Evolutionary conservation across 192 early-diverging fungal species (phyloP).

Genomic region (Backusella tarrabulga): DNA sequence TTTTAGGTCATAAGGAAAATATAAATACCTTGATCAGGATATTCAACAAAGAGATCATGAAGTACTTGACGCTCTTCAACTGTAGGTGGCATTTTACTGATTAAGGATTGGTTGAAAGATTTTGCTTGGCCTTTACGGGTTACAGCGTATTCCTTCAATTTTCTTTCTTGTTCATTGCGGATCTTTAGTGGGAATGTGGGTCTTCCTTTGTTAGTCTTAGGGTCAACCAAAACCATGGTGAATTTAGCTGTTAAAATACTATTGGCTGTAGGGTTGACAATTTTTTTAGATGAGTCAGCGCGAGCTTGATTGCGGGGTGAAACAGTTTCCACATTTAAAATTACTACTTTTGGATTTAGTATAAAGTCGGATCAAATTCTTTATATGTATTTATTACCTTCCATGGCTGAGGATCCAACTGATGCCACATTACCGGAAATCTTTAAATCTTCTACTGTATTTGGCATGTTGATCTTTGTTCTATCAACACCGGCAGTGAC

Average conservation of each 20-base stretch:
- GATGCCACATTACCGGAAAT: conserved; percentile 82
- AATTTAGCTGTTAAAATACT: conserved; percentile 78
- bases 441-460: conserved; percentile 71
- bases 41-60: conserved; percentile 76
- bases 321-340: conserved; percentile 66
- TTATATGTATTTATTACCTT: conserved; percentile 41
- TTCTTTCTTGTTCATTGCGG: conserved; percentile 71
- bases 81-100: conserved; percentile 73
- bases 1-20: not conserved
- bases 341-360: conserved; percentile 39
- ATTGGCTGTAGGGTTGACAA: conserved; percentile 30
- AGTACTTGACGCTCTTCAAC: conserved; percentile 76
- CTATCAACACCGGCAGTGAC: conserved; percentile 89
- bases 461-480: conserved; percentile 69
- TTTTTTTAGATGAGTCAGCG: conserved; percentile 9
- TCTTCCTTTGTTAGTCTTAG: conserved; percentile 63
- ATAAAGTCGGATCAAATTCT: not conserved
- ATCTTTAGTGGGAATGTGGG: conserved; percentile 73
- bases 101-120: conserved; percentile 33
- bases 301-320: conserved; percentile 16
- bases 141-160: conserved; percentile 68
- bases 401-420: conserved; percentile 88
- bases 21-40: conserved; percentile 49
- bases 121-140: conserved; percentile 55
- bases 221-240: conserved; percentile 85